phyloP scores from a whole-genome alignment of 768 basidiomycete genomes.

The Russula foetens region DNA sequence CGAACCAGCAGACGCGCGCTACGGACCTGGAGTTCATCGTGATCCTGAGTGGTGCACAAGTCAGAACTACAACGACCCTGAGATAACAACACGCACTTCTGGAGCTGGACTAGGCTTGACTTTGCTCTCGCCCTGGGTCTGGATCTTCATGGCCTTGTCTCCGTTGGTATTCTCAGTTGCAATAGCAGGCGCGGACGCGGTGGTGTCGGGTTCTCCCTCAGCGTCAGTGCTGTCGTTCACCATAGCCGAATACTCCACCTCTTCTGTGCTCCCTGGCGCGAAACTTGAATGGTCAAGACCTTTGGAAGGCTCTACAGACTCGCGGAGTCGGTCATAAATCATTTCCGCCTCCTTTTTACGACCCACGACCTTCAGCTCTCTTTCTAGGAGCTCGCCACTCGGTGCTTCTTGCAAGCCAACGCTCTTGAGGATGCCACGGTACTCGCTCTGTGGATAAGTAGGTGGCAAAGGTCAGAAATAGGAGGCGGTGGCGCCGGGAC shows the following conservation, averaged over 20 bases:
- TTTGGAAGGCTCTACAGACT: neutral
- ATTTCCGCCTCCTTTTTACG: conserved; percentile 16
- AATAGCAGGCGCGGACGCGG: neutral
- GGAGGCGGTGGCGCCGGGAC: neutral
- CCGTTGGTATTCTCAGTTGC: conserved; percentile 8
- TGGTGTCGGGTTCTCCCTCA: conserved; percentile 15
- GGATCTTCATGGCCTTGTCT: neutral
- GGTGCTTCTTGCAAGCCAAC: conserved; percentile 14
- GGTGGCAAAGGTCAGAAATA: neutral
- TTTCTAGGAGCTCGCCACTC: conserved; percentile 7
- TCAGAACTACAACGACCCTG: neutral
- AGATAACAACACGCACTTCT: conserved; percentile 4
- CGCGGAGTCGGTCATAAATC: conserved; percentile 5
- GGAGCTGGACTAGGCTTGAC: conserved; percentile 4
- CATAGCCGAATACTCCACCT: conserved; percentile 3
- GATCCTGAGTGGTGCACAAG: conserved; percentile 2
- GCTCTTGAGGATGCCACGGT: conserved; percentile 12
- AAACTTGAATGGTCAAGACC: neutral
- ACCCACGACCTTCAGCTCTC: conserved; percentile 2
- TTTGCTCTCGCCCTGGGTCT: neutral
- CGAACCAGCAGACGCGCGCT: neutral
- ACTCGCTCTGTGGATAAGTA: conserved; percentile 3
- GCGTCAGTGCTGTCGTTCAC: conserved; percentile 16
- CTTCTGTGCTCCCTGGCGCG: neutral
- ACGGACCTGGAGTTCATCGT: conserved; percentile 17